Percentiles rank a stretch among this genome's conserved stretches.
phyloP scores from a whole-genome alignment of 495 filamentous ascomycete genomes.

The Lasiosphaeriaceae sp. region DNA sequence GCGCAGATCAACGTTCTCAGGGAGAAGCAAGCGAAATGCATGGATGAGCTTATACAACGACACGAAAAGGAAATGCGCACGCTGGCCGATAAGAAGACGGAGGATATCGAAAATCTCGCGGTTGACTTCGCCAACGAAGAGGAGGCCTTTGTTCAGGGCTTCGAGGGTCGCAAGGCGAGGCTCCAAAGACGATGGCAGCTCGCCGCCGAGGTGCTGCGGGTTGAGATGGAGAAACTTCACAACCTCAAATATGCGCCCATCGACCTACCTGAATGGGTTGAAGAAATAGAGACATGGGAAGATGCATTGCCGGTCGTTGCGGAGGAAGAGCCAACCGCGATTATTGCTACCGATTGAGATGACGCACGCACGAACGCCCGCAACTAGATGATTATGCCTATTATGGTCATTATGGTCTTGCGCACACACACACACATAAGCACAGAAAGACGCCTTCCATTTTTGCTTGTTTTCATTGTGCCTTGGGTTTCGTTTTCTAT shows the following conservation, averaged over 20 bases:
- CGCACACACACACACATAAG: too few species aligned
- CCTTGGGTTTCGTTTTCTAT: too few species aligned
- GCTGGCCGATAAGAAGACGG: constrained; percentile 47
- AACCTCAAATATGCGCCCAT: constrained; percentile 49
- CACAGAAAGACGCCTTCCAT: too few species aligned
- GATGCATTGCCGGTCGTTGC: constrained; percentile 1
- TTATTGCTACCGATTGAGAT: too few species aligned
- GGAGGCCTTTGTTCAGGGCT: constrained; percentile 39
- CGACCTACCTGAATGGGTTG: constrained; percentile 41
- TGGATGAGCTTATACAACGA: constrained; percentile 60
- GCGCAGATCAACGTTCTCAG: constrained; percentile 76
- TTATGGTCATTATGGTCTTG: too few species aligned
- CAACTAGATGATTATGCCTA: too few species aligned
- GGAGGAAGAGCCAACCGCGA: background rate
- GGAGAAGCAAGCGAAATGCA: constrained; percentile 66
- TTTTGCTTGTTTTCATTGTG: too few species aligned
- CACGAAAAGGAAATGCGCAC: constrained; percentile 61
- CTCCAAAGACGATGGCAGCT: constrained; percentile 58
- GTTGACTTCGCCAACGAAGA: constrained; percentile 54
- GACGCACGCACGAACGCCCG: too few species aligned
- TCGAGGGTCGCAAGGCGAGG: constrained; percentile 47
- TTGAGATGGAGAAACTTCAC: constrained; percentile 51
- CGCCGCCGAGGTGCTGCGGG: constrained; percentile 59
- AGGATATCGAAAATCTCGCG: constrained; percentile 55
- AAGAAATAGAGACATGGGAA: background rate